Conservation (phyloP, 164 flowering plant genomes). For the Berberis vulgaris region DNA sequence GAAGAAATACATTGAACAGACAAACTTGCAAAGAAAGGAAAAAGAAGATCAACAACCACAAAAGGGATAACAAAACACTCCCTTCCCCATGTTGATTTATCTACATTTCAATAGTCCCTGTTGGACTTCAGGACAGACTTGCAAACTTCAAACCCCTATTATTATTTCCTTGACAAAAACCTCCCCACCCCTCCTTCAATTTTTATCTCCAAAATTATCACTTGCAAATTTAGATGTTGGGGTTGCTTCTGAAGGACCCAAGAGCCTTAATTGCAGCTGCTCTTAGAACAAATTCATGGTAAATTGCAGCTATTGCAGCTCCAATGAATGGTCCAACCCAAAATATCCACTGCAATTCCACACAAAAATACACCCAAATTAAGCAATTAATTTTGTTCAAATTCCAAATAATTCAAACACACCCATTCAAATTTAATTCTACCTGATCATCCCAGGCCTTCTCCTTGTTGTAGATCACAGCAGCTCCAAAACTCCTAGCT, state of each 20-base stretch:
- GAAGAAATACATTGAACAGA: no score
- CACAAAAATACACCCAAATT: background rate
- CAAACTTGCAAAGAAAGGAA: no score
- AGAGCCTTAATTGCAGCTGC: conserved; percentile 10
- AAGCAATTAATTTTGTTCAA: background rate
- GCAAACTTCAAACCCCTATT: no score
- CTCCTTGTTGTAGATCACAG: conserved; percentile 29
- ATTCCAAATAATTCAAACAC: background rate
- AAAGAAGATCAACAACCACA: no score
- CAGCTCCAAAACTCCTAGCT: conserved; percentile 38
- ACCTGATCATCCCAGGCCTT: conserved; percentile 42
- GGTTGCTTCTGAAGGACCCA: conserved; percentile 12
- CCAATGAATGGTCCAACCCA: conserved; percentile 18
- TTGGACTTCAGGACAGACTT: no score
- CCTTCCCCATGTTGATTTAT: no score
- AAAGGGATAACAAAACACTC: no score
- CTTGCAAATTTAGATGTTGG: conserved; percentile 3
- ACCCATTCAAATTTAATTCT: background rate
- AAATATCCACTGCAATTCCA: conserved; percentile 9
- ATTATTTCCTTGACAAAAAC: no score
- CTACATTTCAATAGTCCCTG: no score
- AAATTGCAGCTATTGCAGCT: conserved; percentile 12
- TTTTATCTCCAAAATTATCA: no score
- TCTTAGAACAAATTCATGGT: conserved; percentile 12
- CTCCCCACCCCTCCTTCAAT: no score